Base-by-base conservation (phyloP, 1,139 yeast genomes). In the Blastobotrys proliferans region DNA sequence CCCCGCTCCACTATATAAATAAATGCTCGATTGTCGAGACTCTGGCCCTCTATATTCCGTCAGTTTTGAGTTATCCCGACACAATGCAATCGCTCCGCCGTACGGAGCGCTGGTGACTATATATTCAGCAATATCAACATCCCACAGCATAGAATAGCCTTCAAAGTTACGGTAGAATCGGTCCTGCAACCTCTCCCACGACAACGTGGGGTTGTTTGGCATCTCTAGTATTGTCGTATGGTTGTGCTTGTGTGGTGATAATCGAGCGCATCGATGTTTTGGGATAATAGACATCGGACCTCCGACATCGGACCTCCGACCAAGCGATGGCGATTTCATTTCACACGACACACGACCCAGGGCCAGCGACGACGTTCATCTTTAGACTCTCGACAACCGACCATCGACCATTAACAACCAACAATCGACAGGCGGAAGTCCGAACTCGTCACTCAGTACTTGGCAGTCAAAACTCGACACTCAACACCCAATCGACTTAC, bases 1-100 rank as follows among this genome's bases (percentile, higher is more conserved):
- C 1, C 90, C 90, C 16, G 79, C 69, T 3, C 77, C 70, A 4
- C 77, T 67, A 55, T 71, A 79, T 1, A 82, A 62, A 18, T 70
- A 72, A 18, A 81, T 70, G 30, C 52, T 44, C 27, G 54, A 43
- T 38, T 51, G 53, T 1, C 54, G 45, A 1, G 53, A 45, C 20
- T 47, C 51, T 38, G 60, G 54, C 8, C 66, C 63, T 17, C 51
- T 45, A 42, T 57, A 50, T 22, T 51, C 55, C 14, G 54, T 56
- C 4, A 56, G 48, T 31, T 48, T 53, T 22, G 49, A 39, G 29
- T 53, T 58, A 43, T 60, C 57, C 18, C 53, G 42, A 29, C 53
- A 57, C 31, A 68, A 46, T 1, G 76, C 79, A 30, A 76, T 58
- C 3, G 71, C 64, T 10, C 79, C 72, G 2, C 74, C 74, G 42